Evolutionary conservation across 2,329 filamentous ascomycete genomes (phyloP).

Genomic region (Onygenales sp.): DNA sequence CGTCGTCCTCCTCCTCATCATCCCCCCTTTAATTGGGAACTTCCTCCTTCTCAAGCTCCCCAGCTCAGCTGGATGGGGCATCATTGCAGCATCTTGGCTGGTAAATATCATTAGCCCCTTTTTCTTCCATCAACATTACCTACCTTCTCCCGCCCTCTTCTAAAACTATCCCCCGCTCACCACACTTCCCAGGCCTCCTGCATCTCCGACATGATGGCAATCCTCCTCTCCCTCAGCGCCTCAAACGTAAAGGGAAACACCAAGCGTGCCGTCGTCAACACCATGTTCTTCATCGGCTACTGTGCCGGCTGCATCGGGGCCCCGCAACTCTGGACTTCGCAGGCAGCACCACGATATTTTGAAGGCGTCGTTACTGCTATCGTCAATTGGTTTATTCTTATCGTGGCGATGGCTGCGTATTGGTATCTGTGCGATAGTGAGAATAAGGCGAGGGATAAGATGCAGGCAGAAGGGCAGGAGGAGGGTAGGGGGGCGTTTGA

Average conservation of each 20-base stretch:
- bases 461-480: background rate
- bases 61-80: conserved; percentile 34
- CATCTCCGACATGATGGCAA: conserved; percentile 34
- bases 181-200: conserved; percentile 25
- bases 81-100: conserved; percentile 36
- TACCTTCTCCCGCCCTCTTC: background rate
- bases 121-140: background rate
- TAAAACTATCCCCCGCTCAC: background rate
- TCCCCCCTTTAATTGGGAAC: conserved; percentile 36
- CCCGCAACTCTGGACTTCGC: conserved; percentile 39
- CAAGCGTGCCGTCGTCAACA: conserved; percentile 38
- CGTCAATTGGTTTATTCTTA: conserved; percentile 35
- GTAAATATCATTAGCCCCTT: background rate
- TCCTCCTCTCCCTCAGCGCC: conserved; percentile 35
- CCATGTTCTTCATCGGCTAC: conserved; percentile 42
- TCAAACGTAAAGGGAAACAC: conserved; percentile 46
- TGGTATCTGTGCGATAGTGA: conserved; percentile 26
- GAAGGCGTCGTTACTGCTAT: conserved; percentile 37
- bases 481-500: background rate
- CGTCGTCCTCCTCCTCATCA: conserved; percentile 30
- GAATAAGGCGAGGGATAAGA: conserved; percentile 17
- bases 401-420: conserved; percentile 26
- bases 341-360: conserved; percentile 34
- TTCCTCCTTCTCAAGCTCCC: conserved; percentile 37
- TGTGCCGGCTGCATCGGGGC: conserved; percentile 37